Evolutionary conservation across 2,329 filamentous ascomycete species (phyloP).

Genomic region (Aspergillus japonicus): DNA sequence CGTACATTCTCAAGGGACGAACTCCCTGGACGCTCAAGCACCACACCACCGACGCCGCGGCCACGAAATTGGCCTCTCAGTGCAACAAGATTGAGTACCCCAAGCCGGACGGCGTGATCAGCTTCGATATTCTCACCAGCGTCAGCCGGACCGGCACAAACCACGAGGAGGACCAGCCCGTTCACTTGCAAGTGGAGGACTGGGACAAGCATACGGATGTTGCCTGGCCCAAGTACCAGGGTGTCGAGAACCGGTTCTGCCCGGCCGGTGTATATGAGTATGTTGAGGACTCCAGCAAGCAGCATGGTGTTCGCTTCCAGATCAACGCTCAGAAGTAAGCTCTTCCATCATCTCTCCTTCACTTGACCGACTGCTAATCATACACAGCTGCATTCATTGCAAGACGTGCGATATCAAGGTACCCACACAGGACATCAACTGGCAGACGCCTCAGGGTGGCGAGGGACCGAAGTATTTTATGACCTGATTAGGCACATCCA

Average conservation of each 20-base stretch:
- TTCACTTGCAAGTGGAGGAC: slow-evolving; percentile 91
- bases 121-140: slow-evolving; percentile 93
- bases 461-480: slow-evolving; percentile 68
- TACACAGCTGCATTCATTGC: slow-evolving; percentile 87
- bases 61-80: slow-evolving; percentile 76
- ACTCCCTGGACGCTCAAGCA: slow-evolving; percentile 92
- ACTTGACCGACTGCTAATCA: slow-evolving; percentile 15
- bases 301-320: slow-evolving; percentile 88
- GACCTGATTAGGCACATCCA: slow-evolving; percentile 43
- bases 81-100: slow-evolving; percentile 91
- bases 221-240: slow-evolving; percentile 85
- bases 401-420: slow-evolving; percentile 99
- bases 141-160: slow-evolving; percentile 95
- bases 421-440: slow-evolving; percentile 94
- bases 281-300: slow-evolving; percentile 84
- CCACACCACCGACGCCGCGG: slow-evolving; percentile 70
- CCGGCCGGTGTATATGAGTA: slow-evolving; percentile 98
- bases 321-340: slow-evolving; percentile 97
- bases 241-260: slow-evolving; percentile 93
- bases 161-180: slow-evolving; percentile 97
- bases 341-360: slow-evolving; percentile 26
- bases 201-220: slow-evolving; percentile 86
- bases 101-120: slow-evolving; percentile 92
- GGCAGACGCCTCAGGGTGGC: slow-evolving; percentile 90
- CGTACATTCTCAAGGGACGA: slow-evolving; percentile 79